phyloP scores from a whole-genome alignment of 371 early-diverging fungal genomes.

The Conidiobolus incongruus region DNA sequence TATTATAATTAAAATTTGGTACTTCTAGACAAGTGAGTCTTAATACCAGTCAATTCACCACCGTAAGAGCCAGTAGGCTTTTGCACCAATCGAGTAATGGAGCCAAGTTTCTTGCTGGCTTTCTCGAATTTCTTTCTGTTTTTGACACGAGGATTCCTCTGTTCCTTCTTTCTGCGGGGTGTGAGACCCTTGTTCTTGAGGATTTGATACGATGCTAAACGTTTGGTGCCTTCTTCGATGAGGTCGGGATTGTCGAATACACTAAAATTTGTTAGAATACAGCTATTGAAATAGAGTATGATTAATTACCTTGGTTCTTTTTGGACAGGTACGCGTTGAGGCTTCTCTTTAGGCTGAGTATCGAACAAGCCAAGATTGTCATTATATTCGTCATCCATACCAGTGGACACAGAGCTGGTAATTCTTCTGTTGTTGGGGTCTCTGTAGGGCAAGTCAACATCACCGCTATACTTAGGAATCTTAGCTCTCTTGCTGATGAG shows the following conservation, averaged over 20 bases:
- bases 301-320: constrained; percentile 16
- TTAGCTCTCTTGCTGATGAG: constrained; percentile 14
- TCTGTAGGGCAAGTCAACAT: constrained; percentile 52
- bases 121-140: constrained; percentile 67
- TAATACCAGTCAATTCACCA: constrained; percentile 91
- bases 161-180: constrained; percentile 78
- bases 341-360: constrained; percentile 12
- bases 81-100: constrained; percentile 42
- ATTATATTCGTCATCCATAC: constrained; percentile 4
- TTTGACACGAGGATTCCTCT: constrained; percentile 91
- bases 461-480: constrained; percentile 30
- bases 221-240: constrained; percentile 39
- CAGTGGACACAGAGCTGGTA: constrained; percentile 6
- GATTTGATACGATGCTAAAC: constrained; percentile 66
- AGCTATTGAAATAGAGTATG: constrained; percentile 12
- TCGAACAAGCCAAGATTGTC: constrained; percentile 9
- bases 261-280: neutral
- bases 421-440: constrained; percentile 5
- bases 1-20: constrained; percentile 23
- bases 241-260: constrained; percentile 7
- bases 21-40: constrained; percentile 54
- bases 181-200: constrained; percentile 90
- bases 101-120: constrained; percentile 73
- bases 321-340: constrained; percentile 25
- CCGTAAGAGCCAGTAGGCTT: constrained; percentile 44